phyloP scores from a whole-genome alignment of 345 rosid species.

The Dipteronia dyeriana region DNA sequence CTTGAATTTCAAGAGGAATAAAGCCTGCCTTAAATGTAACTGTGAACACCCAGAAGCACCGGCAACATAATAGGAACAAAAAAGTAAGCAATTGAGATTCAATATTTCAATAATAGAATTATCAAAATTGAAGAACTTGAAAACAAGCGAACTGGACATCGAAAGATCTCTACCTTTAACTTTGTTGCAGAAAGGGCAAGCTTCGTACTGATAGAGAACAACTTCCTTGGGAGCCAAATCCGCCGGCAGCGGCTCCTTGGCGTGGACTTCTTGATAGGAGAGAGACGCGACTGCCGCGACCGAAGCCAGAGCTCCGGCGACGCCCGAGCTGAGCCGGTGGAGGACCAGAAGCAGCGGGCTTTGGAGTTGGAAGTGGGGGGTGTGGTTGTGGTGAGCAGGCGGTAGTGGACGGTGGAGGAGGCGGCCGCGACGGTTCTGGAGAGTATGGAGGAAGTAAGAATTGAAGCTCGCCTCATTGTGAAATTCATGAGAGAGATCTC shows the following conservation, averaged over 20 bases:
- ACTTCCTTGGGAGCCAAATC: constrained; percentile 63
- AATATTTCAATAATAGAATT: background rate
- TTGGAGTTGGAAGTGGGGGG: constrained; percentile 31
- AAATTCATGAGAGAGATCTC: background rate
- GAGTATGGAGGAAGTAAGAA: constrained; percentile 34
- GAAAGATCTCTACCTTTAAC: constrained; percentile 57
- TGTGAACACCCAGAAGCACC: constrained; percentile 37
- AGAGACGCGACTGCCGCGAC: constrained; percentile 28
- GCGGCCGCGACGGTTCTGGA: constrained; percentile 35
- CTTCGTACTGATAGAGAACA: constrained; percentile 88
- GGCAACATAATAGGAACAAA: constrained; percentile 19
- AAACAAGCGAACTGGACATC: background rate
- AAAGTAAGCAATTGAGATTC: background rate
- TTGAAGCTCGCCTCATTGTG: constrained; percentile 46
- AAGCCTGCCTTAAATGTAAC: constrained; percentile 58
- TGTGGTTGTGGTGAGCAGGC: constrained; percentile 30
- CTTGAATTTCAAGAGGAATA: constrained; percentile 65
- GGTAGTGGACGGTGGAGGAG: constrained; percentile 22
- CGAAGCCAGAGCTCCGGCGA: constrained; percentile 39
- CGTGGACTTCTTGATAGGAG: constrained; percentile 46
- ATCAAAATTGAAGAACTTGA: constrained; percentile 23
- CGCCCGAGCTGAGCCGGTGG: constrained; percentile 25
- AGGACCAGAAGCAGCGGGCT: constrained; percentile 32
- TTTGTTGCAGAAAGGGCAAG: constrained; percentile 92
- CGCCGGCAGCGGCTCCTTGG: constrained; percentile 53